Percentiles rank a stretch among this genome's conserved stretches.
These are phyloP conservation scores for Amoeboaphelidium protococcarum DNA, from an alignment of 371 early-diverging fungal species.

Conservation along the genomic window DNA sequence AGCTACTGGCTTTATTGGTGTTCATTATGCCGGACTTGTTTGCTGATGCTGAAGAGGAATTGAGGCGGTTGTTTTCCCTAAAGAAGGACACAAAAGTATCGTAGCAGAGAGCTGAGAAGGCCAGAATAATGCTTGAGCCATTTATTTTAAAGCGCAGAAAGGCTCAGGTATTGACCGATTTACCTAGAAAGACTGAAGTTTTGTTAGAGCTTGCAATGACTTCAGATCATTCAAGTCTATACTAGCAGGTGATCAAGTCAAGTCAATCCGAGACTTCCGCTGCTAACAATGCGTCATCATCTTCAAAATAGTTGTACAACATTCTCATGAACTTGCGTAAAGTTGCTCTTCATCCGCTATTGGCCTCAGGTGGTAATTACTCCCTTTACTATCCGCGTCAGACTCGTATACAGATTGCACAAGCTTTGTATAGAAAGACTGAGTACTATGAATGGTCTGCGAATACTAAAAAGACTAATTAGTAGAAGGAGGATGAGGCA, in stretches of 20 bases:
- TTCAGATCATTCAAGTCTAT: constrained; percentile 7
- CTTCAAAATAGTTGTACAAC: constrained; percentile 20
- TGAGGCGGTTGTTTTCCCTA: constrained; percentile 21
- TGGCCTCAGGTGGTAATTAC: no score
- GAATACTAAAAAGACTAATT: no score
- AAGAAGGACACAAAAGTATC: constrained; percentile 10
- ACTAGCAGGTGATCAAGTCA: neutral
- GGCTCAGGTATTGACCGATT: constrained; percentile 26
- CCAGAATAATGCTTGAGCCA: constrained; percentile 45
- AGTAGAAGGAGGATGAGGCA: no score
- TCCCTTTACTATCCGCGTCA: no score
- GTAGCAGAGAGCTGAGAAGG: constrained; percentile 27
- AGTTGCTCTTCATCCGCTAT: constrained; percentile 54
- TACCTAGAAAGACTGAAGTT: constrained; percentile 27
- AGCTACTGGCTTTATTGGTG: constrained; percentile 48
- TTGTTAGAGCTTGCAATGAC: constrained; percentile 20
- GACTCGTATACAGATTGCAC: no score
- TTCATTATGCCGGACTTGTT: constrained; percentile 81
- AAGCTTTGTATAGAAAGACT: no score
- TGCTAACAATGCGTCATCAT: neutral
- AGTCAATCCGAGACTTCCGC: neutral
- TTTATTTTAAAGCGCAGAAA: constrained; percentile 50
- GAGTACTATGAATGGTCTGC: no score
- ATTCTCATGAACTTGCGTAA: constrained; percentile 57
- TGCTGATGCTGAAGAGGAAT: constrained; percentile 23